phyloP scores from a whole-genome alignment of 176 grass and related monocot genomes.

The Triticum urartu region DNA sequence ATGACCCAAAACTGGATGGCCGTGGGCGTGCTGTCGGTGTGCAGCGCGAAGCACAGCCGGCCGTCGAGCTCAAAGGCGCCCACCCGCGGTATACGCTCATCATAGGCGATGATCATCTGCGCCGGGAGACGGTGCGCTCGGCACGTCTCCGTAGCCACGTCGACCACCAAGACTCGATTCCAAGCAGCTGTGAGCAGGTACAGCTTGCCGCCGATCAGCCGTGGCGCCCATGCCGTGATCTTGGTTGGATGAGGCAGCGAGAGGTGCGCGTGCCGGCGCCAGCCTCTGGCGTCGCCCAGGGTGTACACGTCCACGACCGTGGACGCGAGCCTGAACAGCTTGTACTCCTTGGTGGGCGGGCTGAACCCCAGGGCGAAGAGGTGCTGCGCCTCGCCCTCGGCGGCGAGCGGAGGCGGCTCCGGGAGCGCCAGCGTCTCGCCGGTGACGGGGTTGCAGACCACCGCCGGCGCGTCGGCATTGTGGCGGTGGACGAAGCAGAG shows the following conservation, averaged over 20 bases:
- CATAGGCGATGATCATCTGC: neutral
- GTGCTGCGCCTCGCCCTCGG: too few species aligned
- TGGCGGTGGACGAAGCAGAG: neutral
- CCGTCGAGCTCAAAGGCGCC: neutral
- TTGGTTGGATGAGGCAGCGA: too few species aligned
- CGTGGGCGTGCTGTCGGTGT: neutral
- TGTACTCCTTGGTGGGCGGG: too few species aligned
- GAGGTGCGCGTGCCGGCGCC: too few species aligned
- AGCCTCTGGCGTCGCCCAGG: too few species aligned
- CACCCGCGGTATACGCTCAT: neutral
- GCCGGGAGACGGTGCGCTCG: neutral
- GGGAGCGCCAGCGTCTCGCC: neutral
- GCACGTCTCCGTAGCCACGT: neutral
- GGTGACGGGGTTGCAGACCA: neutral
- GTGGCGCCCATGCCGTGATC: too few species aligned
- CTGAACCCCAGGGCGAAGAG: too few species aligned
- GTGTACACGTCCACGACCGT: too few species aligned
- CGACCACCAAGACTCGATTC: neutral
- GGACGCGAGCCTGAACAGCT: too few species aligned
- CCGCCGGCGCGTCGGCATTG: neutral
- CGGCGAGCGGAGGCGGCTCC: neutral
- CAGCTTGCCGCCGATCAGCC: too few species aligned
- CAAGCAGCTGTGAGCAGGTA: too few species aligned
- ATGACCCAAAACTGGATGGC: neutral
- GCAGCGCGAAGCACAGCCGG: neutral